A percentile compares a stretch with the other conserved stretches of the same genome.
Conservation (phyloP, 805 yeast genomes). For the Candida koratica region DNA sequence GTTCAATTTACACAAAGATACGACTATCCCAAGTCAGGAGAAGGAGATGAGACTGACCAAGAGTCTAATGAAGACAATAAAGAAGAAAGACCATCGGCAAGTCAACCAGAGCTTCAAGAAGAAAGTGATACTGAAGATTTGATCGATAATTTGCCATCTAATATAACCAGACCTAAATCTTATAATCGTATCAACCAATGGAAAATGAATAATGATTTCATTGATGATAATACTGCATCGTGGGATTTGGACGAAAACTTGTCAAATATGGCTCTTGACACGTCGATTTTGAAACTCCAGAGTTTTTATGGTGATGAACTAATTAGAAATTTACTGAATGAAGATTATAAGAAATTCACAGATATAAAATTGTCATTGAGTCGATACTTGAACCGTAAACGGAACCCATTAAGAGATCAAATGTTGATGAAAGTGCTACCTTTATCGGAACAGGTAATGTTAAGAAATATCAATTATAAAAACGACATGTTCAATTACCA, state of each 20-base stretch:
- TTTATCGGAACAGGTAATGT: slow-evolving; percentile 5
- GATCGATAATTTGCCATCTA: slow-evolving; percentile 13
- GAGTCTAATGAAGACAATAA: slow-evolving; percentile 1
- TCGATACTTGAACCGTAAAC: slow-evolving; percentile 12
- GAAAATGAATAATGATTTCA: slow-evolving; percentile 19
- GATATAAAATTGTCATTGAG: slow-evolving; percentile 18
- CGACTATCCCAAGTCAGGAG: no score
- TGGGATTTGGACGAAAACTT: slow-evolving; percentile 34
- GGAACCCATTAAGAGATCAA: slow-evolving; percentile 15
- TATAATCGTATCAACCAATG: slow-evolving; percentile 20
- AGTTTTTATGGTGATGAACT: slow-evolving; percentile 32
- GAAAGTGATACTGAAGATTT: slow-evolving; percentile 14
- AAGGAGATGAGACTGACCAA: slow-evolving; percentile 7
- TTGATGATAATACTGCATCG: slow-evolving; percentile 34
- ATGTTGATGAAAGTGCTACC: slow-evolving; percentile 14
- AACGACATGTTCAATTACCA: slow-evolving; percentile 13
- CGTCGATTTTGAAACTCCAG: slow-evolving; percentile 12
- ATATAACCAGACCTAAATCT: slow-evolving; percentile 6
- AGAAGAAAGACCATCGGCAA: no score
- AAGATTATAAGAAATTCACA: slow-evolving; percentile 24
- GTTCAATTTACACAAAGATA: no score
- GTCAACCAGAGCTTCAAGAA: no score
- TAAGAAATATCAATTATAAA: slow-evolving; percentile 8
- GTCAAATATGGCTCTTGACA: slow-evolving; percentile 14
- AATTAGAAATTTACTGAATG: slow-evolving; percentile 20